Percentiles rank a stretch among this genome's conserved stretches.
These are phyloP conservation scores for Luzula sylvatica DNA, from an alignment of 176 grass and related monocot species.

Conservation along the genomic window DNA sequence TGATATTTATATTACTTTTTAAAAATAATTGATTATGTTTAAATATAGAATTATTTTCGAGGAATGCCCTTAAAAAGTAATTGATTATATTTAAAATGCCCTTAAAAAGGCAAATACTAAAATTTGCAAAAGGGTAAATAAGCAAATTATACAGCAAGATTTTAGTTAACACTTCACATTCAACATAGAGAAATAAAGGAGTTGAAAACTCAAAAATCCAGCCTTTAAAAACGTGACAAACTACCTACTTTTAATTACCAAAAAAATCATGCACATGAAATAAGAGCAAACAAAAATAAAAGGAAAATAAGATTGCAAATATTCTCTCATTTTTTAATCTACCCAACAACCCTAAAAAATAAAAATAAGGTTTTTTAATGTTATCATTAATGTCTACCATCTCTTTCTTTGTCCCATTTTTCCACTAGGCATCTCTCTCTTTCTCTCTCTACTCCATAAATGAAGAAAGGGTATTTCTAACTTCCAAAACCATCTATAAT, in stretches of 20 bases:
- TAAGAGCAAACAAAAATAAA: constrained; percentile 6
- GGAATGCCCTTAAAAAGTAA: too few relatives aligned
- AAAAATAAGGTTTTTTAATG: constrained; percentile 10
- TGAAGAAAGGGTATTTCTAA: constrained; percentile 19
- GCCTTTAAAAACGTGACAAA: constrained; percentile 13
- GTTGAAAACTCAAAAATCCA: constrained; percentile 18
- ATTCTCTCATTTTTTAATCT: constrained; percentile 12
- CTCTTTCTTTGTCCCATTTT: not conserved
- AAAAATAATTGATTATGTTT: too few relatives aligned
- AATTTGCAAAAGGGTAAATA: too few relatives aligned
- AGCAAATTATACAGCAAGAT: too few relatives aligned
- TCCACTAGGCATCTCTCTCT: constrained; percentile 13
- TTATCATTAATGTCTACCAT: constrained; percentile 1
- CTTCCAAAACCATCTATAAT: constrained; percentile 11
- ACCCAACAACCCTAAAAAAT: constrained; percentile 14
- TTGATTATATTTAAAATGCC: too few relatives aligned
- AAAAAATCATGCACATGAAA: constrained; percentile 18
- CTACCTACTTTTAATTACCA: constrained; percentile 21
- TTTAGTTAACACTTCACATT: constrained; percentile 16
- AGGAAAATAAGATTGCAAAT: not conserved
- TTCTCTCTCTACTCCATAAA: constrained; percentile 12
- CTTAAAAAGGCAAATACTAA: too few relatives aligned
- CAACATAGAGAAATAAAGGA: constrained; percentile 4
- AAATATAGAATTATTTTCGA: too few relatives aligned
- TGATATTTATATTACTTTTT: too few relatives aligned